Conservation (phyloP, 371 early-diverging fungal species). For the Dipsacomyces acuminosporus region DNA sequence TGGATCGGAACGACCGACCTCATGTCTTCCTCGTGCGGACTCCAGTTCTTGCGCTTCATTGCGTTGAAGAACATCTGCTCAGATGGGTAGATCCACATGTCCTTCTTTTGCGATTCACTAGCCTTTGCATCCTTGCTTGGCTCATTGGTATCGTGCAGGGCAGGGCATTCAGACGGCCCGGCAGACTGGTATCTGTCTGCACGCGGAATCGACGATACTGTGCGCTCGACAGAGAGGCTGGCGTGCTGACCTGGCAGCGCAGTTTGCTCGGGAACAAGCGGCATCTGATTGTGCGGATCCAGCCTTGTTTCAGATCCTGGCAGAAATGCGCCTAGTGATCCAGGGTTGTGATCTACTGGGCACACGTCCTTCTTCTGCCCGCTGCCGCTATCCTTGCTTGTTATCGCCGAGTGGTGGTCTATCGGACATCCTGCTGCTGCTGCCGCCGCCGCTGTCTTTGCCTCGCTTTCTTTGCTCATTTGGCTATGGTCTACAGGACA, state of each 20-base stretch:
- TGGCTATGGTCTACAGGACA: slow-evolving; percentile 11
- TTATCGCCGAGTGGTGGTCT: not conserved
- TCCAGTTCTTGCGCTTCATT: slow-evolving; percentile 85
- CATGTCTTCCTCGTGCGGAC: slow-evolving; percentile 68
- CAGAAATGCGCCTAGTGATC: slow-evolving; percentile 9
- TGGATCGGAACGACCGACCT: slow-evolving; percentile 76
- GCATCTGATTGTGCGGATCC: slow-evolving; percentile 83
- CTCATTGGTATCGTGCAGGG: slow-evolving; percentile 16
- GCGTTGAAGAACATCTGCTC: slow-evolving; percentile 93
- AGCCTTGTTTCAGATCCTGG: not conserved
- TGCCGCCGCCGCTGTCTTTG: no score
- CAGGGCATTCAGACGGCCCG: slow-evolving; percentile 35
- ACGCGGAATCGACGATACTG: slow-evolving; percentile 54
- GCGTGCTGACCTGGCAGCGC: slow-evolving; percentile 58
- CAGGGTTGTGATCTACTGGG: slow-evolving; percentile 21
- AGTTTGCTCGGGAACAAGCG: slow-evolving; percentile 58
- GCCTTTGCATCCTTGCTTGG: slow-evolving; percentile 7
- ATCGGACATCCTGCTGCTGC: not conserved
- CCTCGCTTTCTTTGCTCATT: slow-evolving; percentile 2
- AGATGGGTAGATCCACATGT: slow-evolving; percentile 92
- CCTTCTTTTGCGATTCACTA: slow-evolving; percentile 42
- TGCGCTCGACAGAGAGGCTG: slow-evolving; percentile 64
- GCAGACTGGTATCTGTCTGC: slow-evolving; percentile 33
- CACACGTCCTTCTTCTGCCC: no score
- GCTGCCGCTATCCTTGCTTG: not conserved